These are phyloP conservation scores for Cantharellus cinnabarinus DNA, from an alignment of 768 basidiomycete genomes.

Conservation along the genomic window DNA sequence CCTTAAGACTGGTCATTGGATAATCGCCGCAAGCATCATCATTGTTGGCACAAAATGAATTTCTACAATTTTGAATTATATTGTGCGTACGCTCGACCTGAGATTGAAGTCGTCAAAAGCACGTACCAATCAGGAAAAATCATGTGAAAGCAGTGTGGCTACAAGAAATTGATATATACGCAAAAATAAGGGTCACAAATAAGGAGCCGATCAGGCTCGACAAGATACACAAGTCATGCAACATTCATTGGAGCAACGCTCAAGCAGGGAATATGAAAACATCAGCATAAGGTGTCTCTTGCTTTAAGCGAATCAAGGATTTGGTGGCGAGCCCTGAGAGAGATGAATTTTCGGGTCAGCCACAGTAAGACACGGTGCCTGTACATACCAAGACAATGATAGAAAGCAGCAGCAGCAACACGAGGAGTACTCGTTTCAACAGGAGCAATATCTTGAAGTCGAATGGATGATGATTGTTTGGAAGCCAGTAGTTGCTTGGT, in stretches of 20 bases:
- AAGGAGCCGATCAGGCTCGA: no score
- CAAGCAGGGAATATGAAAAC: constrained; percentile 19
- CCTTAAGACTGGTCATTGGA: no score
- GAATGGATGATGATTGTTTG: constrained; percentile 24
- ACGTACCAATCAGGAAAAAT: no score
- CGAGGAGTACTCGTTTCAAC: constrained; percentile 44
- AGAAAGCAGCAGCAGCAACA: constrained; percentile 65
- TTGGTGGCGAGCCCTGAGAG: constrained; percentile 59
- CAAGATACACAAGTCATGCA: neutral
- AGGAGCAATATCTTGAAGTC: constrained; percentile 49
- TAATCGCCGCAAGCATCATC: no score
- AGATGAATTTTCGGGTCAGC: neutral
- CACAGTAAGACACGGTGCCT: neutral
- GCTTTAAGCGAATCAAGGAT: constrained; percentile 39
- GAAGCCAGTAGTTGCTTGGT: constrained; percentile 54
- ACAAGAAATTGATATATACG: no score
- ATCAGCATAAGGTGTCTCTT: constrained; percentile 37
- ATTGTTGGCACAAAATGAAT: no score
- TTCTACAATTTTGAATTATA: no score
- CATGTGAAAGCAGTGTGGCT: no score
- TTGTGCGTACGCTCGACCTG: no score
- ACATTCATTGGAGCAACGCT: neutral
- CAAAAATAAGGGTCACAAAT: no score
- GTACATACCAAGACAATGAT: constrained; percentile 57
- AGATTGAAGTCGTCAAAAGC: no score